Conservation (phyloP, 768 basidiomycete species). For the Tricholoma matsutake region DNA sequence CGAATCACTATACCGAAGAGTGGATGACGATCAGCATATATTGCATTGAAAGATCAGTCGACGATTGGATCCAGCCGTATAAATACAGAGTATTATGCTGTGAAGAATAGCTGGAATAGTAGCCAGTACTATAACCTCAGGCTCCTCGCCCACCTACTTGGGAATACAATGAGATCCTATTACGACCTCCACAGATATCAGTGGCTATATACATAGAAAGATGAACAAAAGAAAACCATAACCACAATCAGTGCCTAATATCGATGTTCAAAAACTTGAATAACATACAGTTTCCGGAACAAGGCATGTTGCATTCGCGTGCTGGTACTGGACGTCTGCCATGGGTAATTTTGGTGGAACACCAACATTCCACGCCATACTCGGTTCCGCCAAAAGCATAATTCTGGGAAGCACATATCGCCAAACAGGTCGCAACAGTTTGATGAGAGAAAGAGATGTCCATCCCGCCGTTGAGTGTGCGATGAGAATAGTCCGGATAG, state of each 20-base stretch:
- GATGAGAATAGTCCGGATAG: constrained; percentile 14
- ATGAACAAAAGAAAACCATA: not conserved
- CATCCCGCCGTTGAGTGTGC: constrained; percentile 21
- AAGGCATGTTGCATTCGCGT: constrained; percentile 29
- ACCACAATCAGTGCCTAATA: not conserved
- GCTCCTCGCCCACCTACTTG: not conserved
- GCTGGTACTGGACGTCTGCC: constrained; percentile 18
- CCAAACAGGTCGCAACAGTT: constrained; percentile 27
- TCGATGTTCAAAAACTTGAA: not conserved
- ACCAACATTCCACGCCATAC: constrained; percentile 33
- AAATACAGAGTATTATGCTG: not conserved
- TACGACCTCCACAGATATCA: constrained; percentile 29
- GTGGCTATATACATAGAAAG: constrained; percentile 12
- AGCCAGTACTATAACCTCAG: not conserved
- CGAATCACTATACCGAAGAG: not conserved
- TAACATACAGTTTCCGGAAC: constrained; percentile 29
- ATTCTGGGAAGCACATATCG: constrained; percentile 23
- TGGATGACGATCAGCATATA: not conserved
- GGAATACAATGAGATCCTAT: constrained; percentile 22
- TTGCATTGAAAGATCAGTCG: not conserved
- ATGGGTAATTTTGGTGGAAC: constrained; percentile 20
- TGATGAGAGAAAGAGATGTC: constrained; percentile 13
- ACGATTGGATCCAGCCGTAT: not conserved
- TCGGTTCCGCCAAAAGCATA: constrained; percentile 31
- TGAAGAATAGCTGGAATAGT: not conserved